These are phyloP conservation scores for Elongisporangium anandrum DNA, from an alignment of 352 stramenopile species.

Conservation along the genomic window DNA sequence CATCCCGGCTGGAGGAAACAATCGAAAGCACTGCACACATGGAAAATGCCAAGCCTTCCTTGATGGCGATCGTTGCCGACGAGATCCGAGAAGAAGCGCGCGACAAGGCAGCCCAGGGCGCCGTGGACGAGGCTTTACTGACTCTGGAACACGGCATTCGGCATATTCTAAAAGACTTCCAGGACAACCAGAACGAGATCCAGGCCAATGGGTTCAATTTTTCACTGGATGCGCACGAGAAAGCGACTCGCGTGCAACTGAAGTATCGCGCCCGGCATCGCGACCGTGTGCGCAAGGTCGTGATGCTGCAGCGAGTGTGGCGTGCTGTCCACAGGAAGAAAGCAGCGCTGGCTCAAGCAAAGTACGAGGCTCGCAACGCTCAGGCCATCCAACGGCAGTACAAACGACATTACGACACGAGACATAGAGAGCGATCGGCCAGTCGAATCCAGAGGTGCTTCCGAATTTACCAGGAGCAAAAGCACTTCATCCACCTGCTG, in stretches of 20 bases:
- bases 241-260: constrained; percentile 28
- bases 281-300: constrained; percentile 14
- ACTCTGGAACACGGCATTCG: constrained; percentile 45
- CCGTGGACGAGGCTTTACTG: constrained; percentile 28
- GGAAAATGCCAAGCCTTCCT: background rate
- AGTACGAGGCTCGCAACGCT: constrained; percentile 20
- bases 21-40: background rate
- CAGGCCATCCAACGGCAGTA: constrained; percentile 31
- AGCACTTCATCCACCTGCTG: constrained; percentile 27
- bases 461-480: constrained; percentile 32
- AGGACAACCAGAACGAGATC: constrained; percentile 27
- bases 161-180: constrained; percentile 32
- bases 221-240: constrained; percentile 27
- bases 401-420: constrained; percentile 12
- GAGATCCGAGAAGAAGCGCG: constrained; percentile 16
- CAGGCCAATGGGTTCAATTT: constrained; percentile 34
- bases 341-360: constrained; percentile 1
- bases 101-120: constrained; percentile 13
- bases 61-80: constrained; percentile 10
- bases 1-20: background rate
- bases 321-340: constrained; percentile 14
- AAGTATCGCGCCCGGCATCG: constrained; percentile 28
- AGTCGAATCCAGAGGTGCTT: constrained; percentile 39
- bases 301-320: constrained; percentile 37
- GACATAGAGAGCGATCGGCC: constrained; percentile 14